Evolutionary conservation across 805 yeast genomes (phyloP).

Genomic region (Yamadazyma olivae): DNA sequence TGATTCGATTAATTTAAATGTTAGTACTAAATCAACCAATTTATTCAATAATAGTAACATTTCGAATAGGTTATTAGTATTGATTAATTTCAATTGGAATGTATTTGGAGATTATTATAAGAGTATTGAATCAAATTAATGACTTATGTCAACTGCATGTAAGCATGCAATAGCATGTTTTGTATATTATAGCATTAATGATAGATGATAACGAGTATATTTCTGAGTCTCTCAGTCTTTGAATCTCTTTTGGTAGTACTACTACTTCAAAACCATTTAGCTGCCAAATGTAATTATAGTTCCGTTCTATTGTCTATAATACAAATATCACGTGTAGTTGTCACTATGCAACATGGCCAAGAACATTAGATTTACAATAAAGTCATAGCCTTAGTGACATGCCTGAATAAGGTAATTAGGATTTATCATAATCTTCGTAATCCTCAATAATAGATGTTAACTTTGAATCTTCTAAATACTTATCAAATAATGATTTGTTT

Average conservation of each 20-base stretch:
- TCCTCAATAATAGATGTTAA: constrained; percentile 7
- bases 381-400: too few species aligned
- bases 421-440: too few species aligned
- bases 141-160: too few species aligned
- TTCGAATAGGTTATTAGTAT: constrained; percentile 58
- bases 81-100: constrained; percentile 77
- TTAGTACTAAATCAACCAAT: constrained; percentile 1
- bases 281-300: too few species aligned
- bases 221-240: background rate
- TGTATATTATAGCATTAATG: constrained; percentile 1
- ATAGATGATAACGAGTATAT: background rate
- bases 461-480: constrained; percentile 8
- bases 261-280: too few species aligned
- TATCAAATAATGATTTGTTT: constrained; percentile 9
- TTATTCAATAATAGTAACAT: constrained; percentile 33
- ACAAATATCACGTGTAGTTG: too few species aligned
- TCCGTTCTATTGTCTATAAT: too few species aligned
- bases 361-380: too few species aligned
- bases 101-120: constrained; percentile 73
- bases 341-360: too few species aligned
- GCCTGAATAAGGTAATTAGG: too few species aligned
- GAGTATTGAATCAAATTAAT: too few species aligned
- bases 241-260: background rate
- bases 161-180: too few species aligned
- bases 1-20: background rate